These are phyloP conservation scores for Pyrus pyrifolia DNA, from an alignment of 306 rosid genomes.

Conservation along the genomic window DNA sequence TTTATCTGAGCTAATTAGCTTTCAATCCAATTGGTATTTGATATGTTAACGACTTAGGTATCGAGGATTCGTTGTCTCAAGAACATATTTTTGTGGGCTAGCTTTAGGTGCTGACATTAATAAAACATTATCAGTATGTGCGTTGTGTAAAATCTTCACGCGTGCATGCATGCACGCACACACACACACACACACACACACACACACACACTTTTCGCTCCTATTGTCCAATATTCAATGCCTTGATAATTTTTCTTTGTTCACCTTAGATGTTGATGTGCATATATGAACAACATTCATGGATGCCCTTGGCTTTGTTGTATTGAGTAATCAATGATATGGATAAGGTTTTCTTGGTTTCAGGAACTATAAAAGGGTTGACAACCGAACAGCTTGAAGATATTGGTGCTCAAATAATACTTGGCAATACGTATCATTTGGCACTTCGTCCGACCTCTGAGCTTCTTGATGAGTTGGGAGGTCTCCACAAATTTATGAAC, in stretches of 20 bases:
- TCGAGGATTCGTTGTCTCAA: background rate
- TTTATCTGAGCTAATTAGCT: background rate
- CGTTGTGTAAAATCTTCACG: background rate
- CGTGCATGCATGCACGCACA: background rate
- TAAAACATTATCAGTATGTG: background rate
- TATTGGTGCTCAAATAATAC: constrained; percentile 93
- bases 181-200: background rate
- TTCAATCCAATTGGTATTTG: background rate
- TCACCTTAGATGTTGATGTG: background rate
- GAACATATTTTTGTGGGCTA: background rate
- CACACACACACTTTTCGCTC: background rate
- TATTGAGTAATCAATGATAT: background rate
- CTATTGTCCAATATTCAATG: background rate
- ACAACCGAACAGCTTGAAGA: constrained; percentile 79
- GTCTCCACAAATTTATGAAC: constrained; percentile 92
- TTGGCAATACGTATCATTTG: constrained; percentile 93
- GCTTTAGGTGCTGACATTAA: background rate
- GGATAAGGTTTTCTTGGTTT: constrained; percentile 16
- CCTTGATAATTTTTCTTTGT: background rate
- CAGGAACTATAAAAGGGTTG: constrained; percentile 89
- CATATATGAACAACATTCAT: background rate
- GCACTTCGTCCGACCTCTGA: constrained; percentile 91
- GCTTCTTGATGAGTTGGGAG: constrained; percentile 82
- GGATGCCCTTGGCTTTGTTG: background rate
- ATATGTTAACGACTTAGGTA: background rate